Evolutionary conservation across 768 basidiomycete species (phyloP).

Genomic region (Dentipellis sp.): DNA sequence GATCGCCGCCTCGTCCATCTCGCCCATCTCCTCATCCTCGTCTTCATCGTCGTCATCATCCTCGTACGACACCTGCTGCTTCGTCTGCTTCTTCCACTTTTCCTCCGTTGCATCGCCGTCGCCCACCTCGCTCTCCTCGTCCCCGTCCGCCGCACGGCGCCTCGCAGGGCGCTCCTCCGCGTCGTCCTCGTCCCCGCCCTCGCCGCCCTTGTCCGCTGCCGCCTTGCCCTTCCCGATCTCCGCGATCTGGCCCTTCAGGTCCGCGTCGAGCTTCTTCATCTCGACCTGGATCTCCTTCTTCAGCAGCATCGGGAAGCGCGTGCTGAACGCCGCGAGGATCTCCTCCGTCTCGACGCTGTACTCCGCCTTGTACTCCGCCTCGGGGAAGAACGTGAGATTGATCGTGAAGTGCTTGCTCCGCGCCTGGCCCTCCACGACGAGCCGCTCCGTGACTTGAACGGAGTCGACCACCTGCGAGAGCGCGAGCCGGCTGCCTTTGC

Average conservation of each 20-base stretch:
- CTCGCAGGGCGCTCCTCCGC: constrained; percentile 26
- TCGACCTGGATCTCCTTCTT: constrained; percentile 82
- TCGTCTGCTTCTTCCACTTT: constrained; percentile 61
- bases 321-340: constrained; percentile 61
- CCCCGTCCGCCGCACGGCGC: constrained; percentile 36
- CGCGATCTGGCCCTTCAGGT: constrained; percentile 67
- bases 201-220: constrained; percentile 38
- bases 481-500: constrained; percentile 74
- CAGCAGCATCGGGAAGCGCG: constrained; percentile 69
- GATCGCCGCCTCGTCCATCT: constrained; percentile 46
- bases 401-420: constrained; percentile 77
- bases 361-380: constrained; percentile 73
- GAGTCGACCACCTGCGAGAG: constrained; percentile 84
- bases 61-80: constrained; percentile 72
- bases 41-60: constrained; percentile 56
- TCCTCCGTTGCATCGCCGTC: constrained; percentile 78
- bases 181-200: constrained; percentile 41
- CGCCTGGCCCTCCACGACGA: constrained; percentile 54
- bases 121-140: constrained; percentile 66
- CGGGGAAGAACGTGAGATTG: constrained; percentile 77
- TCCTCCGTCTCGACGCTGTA: constrained; percentile 69
- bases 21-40: constrained; percentile 32
- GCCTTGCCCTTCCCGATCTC: constrained; percentile 78
- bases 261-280: constrained; percentile 76
- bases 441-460: constrained; percentile 71